Base-by-base conservation (phyloP, 1,284 basidiomycete species). In the Papiliotrema laurentii region DNA sequence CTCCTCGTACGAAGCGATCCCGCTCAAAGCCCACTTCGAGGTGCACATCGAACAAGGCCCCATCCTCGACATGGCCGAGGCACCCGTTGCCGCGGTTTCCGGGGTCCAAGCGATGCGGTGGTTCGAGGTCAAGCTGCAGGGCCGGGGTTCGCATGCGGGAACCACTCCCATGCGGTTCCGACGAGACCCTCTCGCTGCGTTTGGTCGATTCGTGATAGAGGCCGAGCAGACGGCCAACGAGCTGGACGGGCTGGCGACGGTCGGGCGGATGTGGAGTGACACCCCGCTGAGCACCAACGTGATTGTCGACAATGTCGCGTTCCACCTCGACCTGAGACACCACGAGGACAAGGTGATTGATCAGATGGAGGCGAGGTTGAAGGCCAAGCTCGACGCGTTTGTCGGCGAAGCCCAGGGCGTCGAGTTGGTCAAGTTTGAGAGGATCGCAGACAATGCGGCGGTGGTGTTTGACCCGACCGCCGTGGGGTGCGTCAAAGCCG, bases 21-120 rank as follows among this genome's bases (percentile, higher is more conserved):
- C 57, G 3, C 52, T 66, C 37, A 55, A 41, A 22, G 63, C 63
- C 5, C 64, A 66, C 47, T 66, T 66, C 47, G 64, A 66, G 54
- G 41, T 65, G 16, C 63, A 66, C 51, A 66, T 66, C 28, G 64
- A 66, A 50, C 64, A 66, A 42, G 64, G 63, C 14, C 64, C 63
- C 3, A 56, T 66, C 6, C 53, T 66, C 27, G 57, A 61, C 48
- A 35, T 33, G 6, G 50, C 46, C n/a, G 38, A 33, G 28, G 39
- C 51, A 30, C 47, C 43, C 19, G 51, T 61, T 35, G 58, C 52
- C 16, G 49, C 58, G 36, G 61, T 66, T 14, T 39, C 33, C 16
- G 64, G 61, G 28, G 61, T 56, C 11, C 64, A 65, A 50, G 64
- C 52, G 4, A 56, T 55, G 39, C 27, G 41, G 21, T 66, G 64